phyloP scores from a whole-genome alignment of 495 filamentous ascomycete species.

The Jackrogersella minutella region DNA sequence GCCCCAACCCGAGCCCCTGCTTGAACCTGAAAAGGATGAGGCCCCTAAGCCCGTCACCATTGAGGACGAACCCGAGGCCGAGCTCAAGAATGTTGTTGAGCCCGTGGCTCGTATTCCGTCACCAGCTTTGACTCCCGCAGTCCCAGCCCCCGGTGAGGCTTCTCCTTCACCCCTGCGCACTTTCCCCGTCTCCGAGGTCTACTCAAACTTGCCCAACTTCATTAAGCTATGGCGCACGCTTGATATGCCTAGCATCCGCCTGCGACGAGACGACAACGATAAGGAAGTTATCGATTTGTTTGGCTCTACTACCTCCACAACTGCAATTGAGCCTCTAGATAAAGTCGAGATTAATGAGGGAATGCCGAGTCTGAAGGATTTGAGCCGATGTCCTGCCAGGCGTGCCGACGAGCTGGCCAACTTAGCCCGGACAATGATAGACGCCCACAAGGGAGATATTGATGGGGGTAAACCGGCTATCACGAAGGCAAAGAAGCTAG shows the following conservation, averaged over 20 bases:
- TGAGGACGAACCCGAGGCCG: not conserved
- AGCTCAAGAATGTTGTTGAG: constrained; percentile 16
- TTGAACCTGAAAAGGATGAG: constrained; percentile 12
- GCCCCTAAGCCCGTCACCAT: no score
- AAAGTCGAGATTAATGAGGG: constrained; percentile 5
- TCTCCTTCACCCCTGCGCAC: constrained; percentile 8
- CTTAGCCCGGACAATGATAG: no score
- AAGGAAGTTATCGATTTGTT: constrained; percentile 41
- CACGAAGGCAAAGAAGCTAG: not conserved
- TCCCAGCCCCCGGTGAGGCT: not conserved
- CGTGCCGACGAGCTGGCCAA: no score
- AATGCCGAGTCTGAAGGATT: not conserved
- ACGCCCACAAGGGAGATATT: no score
- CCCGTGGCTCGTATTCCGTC: not conserved
- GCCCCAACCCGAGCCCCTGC: constrained; percentile 50
- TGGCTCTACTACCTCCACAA: not conserved
- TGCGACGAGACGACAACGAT: constrained; percentile 31
- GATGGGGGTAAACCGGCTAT: not conserved
- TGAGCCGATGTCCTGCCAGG: constrained; percentile 15
- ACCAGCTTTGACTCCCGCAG: not conserved
- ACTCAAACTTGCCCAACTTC: constrained; percentile 36
- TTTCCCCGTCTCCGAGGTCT: constrained; percentile 31
- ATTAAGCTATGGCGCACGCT: constrained; percentile 37
- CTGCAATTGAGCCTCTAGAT: constrained; percentile 11
- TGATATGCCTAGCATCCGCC: constrained; percentile 37